phyloP scores from a whole-genome alignment of 2,329 filamentous ascomycete species.

The Phaeosphaeriaceae sp. region DNA sequence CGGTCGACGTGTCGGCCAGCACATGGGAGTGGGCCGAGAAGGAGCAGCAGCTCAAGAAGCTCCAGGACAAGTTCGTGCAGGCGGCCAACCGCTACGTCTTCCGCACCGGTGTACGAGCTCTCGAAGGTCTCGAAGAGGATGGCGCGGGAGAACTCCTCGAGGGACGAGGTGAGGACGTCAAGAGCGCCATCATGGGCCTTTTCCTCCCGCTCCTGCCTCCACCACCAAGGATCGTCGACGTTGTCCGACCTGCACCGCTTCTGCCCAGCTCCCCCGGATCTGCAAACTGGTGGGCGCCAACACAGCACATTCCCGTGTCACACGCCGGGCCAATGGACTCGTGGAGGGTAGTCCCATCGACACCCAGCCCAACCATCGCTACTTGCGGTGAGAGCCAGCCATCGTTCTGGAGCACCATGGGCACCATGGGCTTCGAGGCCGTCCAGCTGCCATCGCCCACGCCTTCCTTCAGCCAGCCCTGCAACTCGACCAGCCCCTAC shows the following conservation, averaged over 20 bases:
- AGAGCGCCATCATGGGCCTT: conserved; percentile 80
- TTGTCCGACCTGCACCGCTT: conserved; percentile 84
- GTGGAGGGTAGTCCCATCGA: conserved; percentile 91
- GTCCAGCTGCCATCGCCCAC: conserved; percentile 77
- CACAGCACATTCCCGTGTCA: conserved; percentile 62
- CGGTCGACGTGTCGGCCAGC: conserved; percentile 83
- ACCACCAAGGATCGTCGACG: conserved; percentile 86
- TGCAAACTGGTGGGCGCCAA: conserved; percentile 81
- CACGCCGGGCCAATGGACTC: conserved; percentile 78
- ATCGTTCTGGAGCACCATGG: conserved; percentile 79
- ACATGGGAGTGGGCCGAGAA: conserved; percentile 97
- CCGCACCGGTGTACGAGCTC: conserved; percentile 82
- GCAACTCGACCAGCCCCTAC: conserved; percentile 51
- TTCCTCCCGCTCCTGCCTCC: conserved; percentile 87
- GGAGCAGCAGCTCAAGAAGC: conserved; percentile 93
- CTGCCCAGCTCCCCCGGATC: conserved; percentile 81
- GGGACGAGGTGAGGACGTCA: conserved; percentile 92
- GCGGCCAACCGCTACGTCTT: conserved; percentile 97
- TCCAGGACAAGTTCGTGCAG: conserved; percentile 96
- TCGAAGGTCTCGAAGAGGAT: conserved; percentile 96
- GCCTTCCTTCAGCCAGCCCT: conserved; percentile 78
- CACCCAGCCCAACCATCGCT: conserved; percentile 73
- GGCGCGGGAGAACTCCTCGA: conserved; percentile 91
- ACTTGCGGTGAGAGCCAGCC: conserved; percentile 75
- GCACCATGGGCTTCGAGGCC: conserved; percentile 67